Evolutionary conservation across 1,139 yeast genomes (phyloP).

Genomic region (Protomyces inundatus): DNA sequence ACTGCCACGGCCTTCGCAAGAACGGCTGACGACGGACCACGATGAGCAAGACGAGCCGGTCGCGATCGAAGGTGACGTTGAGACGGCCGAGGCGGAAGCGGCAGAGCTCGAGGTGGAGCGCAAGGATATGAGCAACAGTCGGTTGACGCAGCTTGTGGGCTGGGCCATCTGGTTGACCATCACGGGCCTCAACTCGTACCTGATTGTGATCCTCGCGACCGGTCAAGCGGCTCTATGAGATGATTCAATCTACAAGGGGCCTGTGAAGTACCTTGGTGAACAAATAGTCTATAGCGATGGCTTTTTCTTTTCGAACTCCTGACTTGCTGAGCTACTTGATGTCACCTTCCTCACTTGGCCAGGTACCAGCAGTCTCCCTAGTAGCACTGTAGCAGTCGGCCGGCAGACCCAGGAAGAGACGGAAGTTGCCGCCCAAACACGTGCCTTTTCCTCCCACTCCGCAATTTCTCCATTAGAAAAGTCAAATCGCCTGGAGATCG

Average conservation of each 20-base stretch:
- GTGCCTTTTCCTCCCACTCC: background rate
- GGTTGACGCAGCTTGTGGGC: constrained; percentile 51
- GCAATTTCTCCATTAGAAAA: too few species aligned
- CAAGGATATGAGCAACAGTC: constrained; percentile 65
- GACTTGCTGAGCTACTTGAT: background rate
- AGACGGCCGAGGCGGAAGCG: constrained; percentile 2
- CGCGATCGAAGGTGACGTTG: background rate
- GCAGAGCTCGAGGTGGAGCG: constrained; percentile 24
- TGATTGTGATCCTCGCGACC: constrained; percentile 45
- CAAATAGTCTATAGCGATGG: too few species aligned
- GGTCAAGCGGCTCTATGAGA: background rate
- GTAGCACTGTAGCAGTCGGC: too few species aligned
- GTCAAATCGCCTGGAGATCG: too few species aligned
- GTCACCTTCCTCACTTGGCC: background rate
- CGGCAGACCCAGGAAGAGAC: too few species aligned
- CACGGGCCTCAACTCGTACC: constrained; percentile 64
- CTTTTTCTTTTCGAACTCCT: too few species aligned
- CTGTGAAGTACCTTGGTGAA: too few species aligned
- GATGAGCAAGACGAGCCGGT: background rate
- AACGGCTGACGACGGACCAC: background rate
- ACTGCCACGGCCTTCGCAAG: background rate
- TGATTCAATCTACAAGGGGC: too few species aligned
- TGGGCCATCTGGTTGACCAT: constrained; percentile 65
- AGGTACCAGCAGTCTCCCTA: background rate
- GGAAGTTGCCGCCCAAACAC: too few species aligned